These are phyloP conservation scores for Globisporangium solare DNA, from an alignment of 352 stramenopile genomes.

Conservation along the genomic window DNA sequence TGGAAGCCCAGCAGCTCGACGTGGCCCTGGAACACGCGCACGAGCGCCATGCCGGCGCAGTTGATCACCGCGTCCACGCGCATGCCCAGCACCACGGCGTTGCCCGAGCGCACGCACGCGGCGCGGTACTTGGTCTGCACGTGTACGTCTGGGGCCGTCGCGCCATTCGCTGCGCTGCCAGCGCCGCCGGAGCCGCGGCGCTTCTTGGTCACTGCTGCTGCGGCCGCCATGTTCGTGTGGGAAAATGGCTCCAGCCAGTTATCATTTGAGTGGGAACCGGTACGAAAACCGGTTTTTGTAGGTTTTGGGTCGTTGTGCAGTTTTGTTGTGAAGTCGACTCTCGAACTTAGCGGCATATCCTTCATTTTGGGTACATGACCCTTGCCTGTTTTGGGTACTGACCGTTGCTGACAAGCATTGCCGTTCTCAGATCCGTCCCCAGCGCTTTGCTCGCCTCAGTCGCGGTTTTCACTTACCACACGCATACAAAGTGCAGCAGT, in stretches of 20 bases:
- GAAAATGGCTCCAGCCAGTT: no score
- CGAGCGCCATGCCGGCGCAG: slow-evolving; percentile 69
- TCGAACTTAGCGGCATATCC: no score
- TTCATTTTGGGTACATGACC: no score
- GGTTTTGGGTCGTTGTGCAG: no score
- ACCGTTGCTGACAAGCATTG: no score
- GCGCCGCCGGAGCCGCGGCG: neutral
- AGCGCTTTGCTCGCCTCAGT: no score
- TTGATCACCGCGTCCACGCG: slow-evolving; percentile 37
- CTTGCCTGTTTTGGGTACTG: no score
- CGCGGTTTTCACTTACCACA: neutral
- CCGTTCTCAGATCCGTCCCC: no score
- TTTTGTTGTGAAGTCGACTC: no score
- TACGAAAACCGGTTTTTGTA: no score
- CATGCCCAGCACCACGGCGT: slow-evolving; percentile 66
- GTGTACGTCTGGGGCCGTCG: slow-evolving; percentile 5
- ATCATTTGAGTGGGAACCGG: no score
- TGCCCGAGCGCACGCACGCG: slow-evolving; percentile 46
- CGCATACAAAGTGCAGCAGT: no score
- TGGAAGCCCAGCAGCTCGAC: slow-evolving; percentile 68
- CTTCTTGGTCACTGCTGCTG: neutral
- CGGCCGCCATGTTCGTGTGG: neutral
- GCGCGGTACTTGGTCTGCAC: slow-evolving; percentile 30
- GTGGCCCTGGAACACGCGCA: slow-evolving; percentile 79
- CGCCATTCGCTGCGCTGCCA: neutral